Conservation (phyloP, 352 stramenopile genomes). For the Pythium monospermum region DNA sequence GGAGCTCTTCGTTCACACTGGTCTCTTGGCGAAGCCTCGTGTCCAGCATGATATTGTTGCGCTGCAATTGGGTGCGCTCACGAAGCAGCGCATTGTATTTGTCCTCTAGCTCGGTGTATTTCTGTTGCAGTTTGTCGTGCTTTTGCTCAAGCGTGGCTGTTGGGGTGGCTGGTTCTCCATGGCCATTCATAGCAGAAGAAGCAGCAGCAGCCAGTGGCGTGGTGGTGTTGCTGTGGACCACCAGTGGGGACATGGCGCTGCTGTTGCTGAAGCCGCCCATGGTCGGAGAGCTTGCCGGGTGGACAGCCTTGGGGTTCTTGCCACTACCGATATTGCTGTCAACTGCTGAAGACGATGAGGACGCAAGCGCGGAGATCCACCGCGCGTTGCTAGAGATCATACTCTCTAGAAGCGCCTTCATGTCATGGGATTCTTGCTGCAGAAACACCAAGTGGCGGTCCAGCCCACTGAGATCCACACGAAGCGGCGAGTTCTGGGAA, state of each 20-base stretch:
- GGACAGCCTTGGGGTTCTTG: conserved; percentile 21
- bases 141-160: conserved; percentile 39
- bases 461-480: conserved; percentile 43
- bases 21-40: conserved; percentile 62
- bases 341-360: too few relatives aligned
- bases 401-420: conserved; percentile 56
- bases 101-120: conserved; percentile 46
- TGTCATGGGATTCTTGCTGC: conserved; percentile 61
- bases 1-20: conserved; percentile 53
- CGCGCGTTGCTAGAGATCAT: conserved; percentile 72
- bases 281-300: conserved; percentile 14
- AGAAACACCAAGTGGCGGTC: conserved; percentile 66
- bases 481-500: conserved; percentile 22
- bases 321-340: conserved; percentile 17
- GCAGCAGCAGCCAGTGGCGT: too few relatives aligned
- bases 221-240: too few relatives aligned
- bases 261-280: conserved; percentile 11
- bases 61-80: conserved; percentile 45
- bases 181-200: conserved; percentile 1
- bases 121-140: conserved; percentile 39
- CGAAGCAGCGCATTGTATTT: conserved; percentile 45
- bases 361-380: conserved; percentile 56
- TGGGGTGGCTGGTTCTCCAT: background rate
- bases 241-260: too few relatives aligned
- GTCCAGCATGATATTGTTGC: conserved; percentile 59